Base-by-base conservation (phyloP, 257 asterid genomes). In the Fraxinus pennsylvanica region DNA sequence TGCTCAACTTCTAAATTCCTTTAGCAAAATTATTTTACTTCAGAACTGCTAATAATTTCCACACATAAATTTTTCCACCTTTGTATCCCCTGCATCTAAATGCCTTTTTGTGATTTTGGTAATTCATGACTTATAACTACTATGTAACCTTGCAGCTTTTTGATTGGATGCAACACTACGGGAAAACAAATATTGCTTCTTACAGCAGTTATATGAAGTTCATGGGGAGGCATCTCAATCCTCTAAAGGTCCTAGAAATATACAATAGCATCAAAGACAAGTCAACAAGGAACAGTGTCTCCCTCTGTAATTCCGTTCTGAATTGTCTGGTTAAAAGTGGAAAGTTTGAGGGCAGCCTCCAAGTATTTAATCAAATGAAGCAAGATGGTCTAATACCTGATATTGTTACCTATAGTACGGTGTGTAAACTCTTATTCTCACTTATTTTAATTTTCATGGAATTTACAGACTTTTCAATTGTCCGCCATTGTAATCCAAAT, bases 361-460 rank as follows among this genome's bases (percentile, higher is more conserved):
- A 86, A 84, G 90, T 93, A 78, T 95, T 91, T 81, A 82, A 83
- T 82, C 96, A 90, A 86, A 95, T 95, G 99, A 90, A 89, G 91
- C 88, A 75, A 85, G 91, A 88, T 78, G 97, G 97, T 80, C 88
- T 95, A 66, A 86, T 84, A 68, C 99, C 99, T 79, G 99, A 95
- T 86, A 88, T 86, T 71, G 89, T 95, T 66, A 95, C 99, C 29
- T 95, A 95, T 84, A 90, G 97, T 72, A 91, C 97, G 91, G 99
- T 95, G 89, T 67, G 92, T 78, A 79, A 63, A 82, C 78, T 84
- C 78, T 29, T 22, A 75, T 66, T 79, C 82, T 72, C 77, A 74
- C 45, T 32, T 65, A 30, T 75, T 45, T 43, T 35, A 52, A 19
- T 82, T 76, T 33, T 74, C 52, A 43, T 12, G 15, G 67, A 52